Percentiles rank a stretch among this genome's conserved stretches.
These are phyloP conservation scores for Kwoniella botswanensis DNA, from an alignment of 768 basidiomycete species.

Conservation along the genomic window DNA sequence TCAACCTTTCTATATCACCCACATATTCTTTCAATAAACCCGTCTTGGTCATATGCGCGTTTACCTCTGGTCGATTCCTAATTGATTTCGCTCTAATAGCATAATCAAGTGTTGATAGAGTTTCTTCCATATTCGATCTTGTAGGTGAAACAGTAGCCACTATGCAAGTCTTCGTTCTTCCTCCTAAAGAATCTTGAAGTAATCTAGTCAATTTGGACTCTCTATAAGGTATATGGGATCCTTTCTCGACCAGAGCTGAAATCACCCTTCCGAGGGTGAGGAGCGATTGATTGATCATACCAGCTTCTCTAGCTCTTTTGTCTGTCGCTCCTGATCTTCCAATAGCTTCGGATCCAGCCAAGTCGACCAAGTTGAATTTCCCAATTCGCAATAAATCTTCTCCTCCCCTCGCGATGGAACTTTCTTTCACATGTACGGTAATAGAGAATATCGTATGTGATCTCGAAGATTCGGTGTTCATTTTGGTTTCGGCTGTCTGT, in stretches of 20 bases:
- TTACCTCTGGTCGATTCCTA: slow-evolving; percentile 90
- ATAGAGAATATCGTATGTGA: slow-evolving; percentile 98
- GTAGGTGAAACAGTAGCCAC: slow-evolving; percentile 96
- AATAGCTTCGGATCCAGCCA: slow-evolving; percentile 97
- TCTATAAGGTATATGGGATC: slow-evolving; percentile 90
- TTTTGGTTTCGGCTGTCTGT: slow-evolving; percentile 93
- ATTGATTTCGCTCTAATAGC: slow-evolving; percentile 94
- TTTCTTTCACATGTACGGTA: slow-evolving; percentile 89
- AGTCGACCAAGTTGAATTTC: slow-evolving; percentile 94
- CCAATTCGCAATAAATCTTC: slow-evolving; percentile 92
- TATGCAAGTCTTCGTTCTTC: slow-evolving; percentile 95
- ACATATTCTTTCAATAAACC: slow-evolving; percentile 92
- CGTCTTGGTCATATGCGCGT: slow-evolving; percentile 90
- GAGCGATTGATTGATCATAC: slow-evolving; percentile 97
- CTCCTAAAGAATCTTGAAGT: slow-evolving; percentile 98
- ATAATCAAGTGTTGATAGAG: slow-evolving; percentile 94
- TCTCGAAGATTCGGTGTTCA: slow-evolving; percentile 72
- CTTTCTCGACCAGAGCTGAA: slow-evolving; percentile 89
- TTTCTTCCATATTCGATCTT: slow-evolving; percentile 93
- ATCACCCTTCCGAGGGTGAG: slow-evolving; percentile 97
- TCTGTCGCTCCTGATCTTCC: slow-evolving; percentile 94
- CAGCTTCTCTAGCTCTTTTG: slow-evolving; percentile 91
- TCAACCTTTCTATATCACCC: slow-evolving; percentile 88
- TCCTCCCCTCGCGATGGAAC: slow-evolving; percentile 65
- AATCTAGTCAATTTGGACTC: slow-evolving; percentile 98